Base-by-base conservation (phyloP, 768 basidiomycete genomes). In the Tricholoma saponaceum region DNA sequence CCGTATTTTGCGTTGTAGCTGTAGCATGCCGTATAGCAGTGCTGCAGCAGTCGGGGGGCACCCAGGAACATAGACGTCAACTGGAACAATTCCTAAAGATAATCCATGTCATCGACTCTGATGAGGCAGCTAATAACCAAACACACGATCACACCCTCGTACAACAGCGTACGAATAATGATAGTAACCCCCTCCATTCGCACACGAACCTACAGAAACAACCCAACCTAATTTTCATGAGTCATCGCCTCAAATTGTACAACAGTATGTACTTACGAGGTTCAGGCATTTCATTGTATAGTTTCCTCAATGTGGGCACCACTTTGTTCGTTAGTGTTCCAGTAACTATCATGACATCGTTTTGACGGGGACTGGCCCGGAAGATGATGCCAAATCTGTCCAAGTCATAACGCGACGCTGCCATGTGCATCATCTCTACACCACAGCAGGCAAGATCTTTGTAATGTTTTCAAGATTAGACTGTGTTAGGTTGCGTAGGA, bases 361-460 rank as follows among this genome's bases (percentile, higher is more conserved):
- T 92, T 76, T 98, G 92, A 59, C 97, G 89, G 46, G 97, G 97
- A 77, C 89, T 93, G n/a, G 96, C 97, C 78, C 97, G 93, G 80
- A 99, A 99, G 41, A 99, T 91, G 57, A 98, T 87, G 61, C 97
- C 97, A 28, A 99, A 79, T 59, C 97, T 85, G 72, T 99, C 97
- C 72, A 98, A 97, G 73, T 99, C 97, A 72, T 98, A 99, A 57
- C 97, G 87, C 16, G 97, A 92, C 39, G 97, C 95, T 51, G 97
- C 97, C 95, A 98, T 96, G 78, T 99, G 97, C 95, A 97, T 98
- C 90, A 93, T 92, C 77, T 99, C 97, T 30, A 99, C 97, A 20
- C 97, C 97, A 72, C 97, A 99, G 73, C 97, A 99, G 4, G 97
- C 97, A 53, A 99, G 84, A 76, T 96, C 94, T 90, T 52, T 14